Percentiles rank a stretch among this genome's conserved stretches.
Evolutionary conservation across 2,329 filamentous ascomycete species (phyloP).

Genomic region (Zalaria sp.): DNA sequence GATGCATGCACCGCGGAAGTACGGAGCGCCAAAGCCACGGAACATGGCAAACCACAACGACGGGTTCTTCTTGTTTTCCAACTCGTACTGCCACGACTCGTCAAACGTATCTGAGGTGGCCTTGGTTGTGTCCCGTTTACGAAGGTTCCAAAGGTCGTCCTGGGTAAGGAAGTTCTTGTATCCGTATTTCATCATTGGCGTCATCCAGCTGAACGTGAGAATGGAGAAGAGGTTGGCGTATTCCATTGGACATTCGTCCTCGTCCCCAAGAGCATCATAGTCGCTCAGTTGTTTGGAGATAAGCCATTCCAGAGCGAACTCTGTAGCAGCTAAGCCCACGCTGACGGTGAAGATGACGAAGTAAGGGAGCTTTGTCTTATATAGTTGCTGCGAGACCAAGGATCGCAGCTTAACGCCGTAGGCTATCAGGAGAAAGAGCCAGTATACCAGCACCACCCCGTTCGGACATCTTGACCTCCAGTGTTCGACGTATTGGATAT

Average conservation of each 20-base stretch:
- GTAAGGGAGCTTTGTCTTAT: conserved; percentile 52
- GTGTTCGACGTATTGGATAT: conserved; percentile 78
- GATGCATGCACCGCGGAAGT: conserved; percentile 67
- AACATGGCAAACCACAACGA: conserved; percentile 81
- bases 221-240: conserved; percentile 90
- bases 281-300: conserved; percentile 64
- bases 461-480: conserved; percentile 71
- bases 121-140: conserved; percentile 65
- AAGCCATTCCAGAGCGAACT: conserved; percentile 73
- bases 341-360: conserved; percentile 65
- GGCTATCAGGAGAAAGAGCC: conserved; percentile 71
- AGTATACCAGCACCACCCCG: conserved; percentile 81
- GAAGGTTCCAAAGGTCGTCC: conserved; percentile 88
- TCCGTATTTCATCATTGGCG: conserved; percentile 87
- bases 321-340: conserved; percentile 52
- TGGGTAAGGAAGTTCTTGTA: conserved; percentile 88
- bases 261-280: conserved; percentile 53
- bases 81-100: conserved; percentile 61
- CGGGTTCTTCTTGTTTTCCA: conserved; percentile 57
- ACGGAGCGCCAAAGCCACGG: conserved; percentile 72
- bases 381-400: conserved; percentile 63
- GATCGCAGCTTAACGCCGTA: conserved; percentile 76
- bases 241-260: conserved; percentile 65
- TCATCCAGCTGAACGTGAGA: conserved; percentile 97
- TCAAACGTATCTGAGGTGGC: conserved; percentile 58